Conservation (phyloP, 441 rosid species). For the Daphne laureola region DNA sequence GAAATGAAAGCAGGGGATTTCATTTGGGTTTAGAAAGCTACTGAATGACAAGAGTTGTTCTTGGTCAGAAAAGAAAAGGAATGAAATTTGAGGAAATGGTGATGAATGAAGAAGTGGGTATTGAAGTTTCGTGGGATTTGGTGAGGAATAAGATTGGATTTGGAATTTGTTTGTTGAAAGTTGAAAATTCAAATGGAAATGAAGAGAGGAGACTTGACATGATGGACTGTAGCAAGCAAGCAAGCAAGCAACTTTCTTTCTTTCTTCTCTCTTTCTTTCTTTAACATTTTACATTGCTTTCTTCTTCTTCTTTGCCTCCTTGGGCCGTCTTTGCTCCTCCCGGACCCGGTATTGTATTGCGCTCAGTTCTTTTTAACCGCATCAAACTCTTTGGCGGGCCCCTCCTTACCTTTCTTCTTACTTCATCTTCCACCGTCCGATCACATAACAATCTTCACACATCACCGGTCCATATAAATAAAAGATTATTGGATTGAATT, state of each 20-base stretch:
- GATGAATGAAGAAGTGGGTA: constrained; percentile 37
- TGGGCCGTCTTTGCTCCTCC: constrained; percentile 4
- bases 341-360: no score
- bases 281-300: constrained; percentile 9
- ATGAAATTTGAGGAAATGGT: constrained; percentile 13
- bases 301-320: constrained; percentile 6
- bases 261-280: no score
- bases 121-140: constrained; percentile 23
- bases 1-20: constrained; percentile 6
- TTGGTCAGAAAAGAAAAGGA: constrained; percentile 11
- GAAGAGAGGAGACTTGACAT: no score
- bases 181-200: constrained; percentile 12
- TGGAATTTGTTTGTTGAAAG: constrained; percentile 15
- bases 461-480: no score
- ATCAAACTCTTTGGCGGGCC: constrained; percentile 13
- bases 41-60: constrained; percentile 7
- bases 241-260: no score
- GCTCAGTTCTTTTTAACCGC: no score
- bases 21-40: constrained; percentile 15
- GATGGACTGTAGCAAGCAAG: no score
- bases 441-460: no score
- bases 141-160: constrained; percentile 18
- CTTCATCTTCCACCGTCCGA: constrained; percentile 14
- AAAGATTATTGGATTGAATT: no score
- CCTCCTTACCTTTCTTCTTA: background rate